Evolutionary conservation across 2,329 filamentous ascomycete species (phyloP).

Genomic region (Coleophoma cylindrospora): DNA sequence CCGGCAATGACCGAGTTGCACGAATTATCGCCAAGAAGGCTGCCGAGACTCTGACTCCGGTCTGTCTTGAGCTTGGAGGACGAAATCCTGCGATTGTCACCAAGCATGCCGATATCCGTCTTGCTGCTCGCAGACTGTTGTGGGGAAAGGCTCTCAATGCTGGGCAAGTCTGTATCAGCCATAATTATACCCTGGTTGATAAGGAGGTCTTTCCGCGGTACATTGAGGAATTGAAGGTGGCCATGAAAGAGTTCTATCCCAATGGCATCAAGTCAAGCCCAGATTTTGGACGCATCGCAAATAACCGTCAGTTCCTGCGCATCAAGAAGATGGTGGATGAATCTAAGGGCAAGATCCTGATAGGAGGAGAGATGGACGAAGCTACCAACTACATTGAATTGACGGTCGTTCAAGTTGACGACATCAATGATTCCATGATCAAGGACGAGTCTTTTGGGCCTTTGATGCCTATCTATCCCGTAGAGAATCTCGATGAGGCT

Average conservation of each 20-base stretch:
- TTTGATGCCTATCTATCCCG: slow-evolving; percentile 77
- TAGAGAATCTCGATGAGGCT: slow-evolving; percentile 77
- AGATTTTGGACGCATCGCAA: slow-evolving; percentile 78
- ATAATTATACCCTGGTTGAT: slow-evolving; percentile 89
- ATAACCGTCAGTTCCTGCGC: slow-evolving; percentile 71
- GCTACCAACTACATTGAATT: slow-evolving; percentile 81
- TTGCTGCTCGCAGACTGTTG: slow-evolving; percentile 78
- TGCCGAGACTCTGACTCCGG: slow-evolving; percentile 81
- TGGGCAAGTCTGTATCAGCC: slow-evolving; percentile 87
- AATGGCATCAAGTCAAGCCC: slow-evolving; percentile 71
- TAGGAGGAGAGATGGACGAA: slow-evolving; percentile 82
- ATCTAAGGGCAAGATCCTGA: slow-evolving; percentile 75
- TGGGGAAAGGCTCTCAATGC: slow-evolving; percentile 87
- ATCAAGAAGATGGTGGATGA: slow-evolving; percentile 90
- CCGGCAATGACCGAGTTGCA: slow-evolving; percentile 72
- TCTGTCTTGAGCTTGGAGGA: slow-evolving; percentile 86
- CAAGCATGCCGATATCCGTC: slow-evolving; percentile 69
- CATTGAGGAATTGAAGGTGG: slow-evolving; percentile 66
- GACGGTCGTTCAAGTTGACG: slow-evolving; percentile 82
- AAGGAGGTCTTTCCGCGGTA: slow-evolving; percentile 66
- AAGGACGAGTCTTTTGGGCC: slow-evolving; percentile 87
- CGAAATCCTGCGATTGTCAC: slow-evolving; percentile 90
- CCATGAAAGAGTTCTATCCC: slow-evolving; percentile 76
- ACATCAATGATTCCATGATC: slow-evolving; percentile 71
- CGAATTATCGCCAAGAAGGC: slow-evolving; percentile 88